These are phyloP conservation scores for Reticulascus tulasneorum DNA, from an alignment of 2,329 filamentous ascomycete species.

Conservation along the genomic window DNA sequence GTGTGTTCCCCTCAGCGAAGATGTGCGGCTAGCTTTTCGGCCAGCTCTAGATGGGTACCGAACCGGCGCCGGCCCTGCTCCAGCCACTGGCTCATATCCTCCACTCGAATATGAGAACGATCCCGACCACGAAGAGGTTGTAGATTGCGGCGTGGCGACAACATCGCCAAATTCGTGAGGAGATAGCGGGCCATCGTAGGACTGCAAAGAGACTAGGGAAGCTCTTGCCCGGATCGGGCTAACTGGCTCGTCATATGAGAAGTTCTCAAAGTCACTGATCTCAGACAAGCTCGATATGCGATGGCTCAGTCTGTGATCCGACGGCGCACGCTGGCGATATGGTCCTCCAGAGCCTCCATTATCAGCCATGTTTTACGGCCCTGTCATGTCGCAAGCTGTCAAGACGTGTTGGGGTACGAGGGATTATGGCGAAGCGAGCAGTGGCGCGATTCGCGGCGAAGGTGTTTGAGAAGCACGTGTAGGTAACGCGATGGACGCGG, in stretches of 20 bases:
- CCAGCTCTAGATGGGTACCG: conserved; percentile 19
- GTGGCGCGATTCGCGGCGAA: too few species aligned
- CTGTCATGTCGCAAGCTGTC: conserved; percentile 10
- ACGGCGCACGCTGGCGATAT: conserved; percentile 17
- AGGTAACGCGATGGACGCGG: too few species aligned
- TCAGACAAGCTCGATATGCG: conserved; percentile 29
- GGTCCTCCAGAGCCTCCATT: conserved; percentile 19
- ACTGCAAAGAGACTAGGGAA: conserved; percentile 36
- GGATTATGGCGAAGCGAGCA: too few species aligned
- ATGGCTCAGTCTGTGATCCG: conserved; percentile 20
- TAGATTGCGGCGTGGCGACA: not conserved
- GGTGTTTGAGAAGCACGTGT: too few species aligned
- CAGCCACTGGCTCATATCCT: conserved; percentile 19
- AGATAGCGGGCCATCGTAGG: conserved; percentile 16
- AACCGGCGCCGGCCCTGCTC: conserved; percentile 13
- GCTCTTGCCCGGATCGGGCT: conserved; percentile 27
- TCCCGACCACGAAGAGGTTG: conserved; percentile 20
- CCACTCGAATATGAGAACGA: conserved; percentile 22
- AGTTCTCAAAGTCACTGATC: conserved; percentile 22
- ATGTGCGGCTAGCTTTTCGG: conserved; percentile 21
- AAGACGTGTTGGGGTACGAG: too few species aligned
- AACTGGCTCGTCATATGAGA: conserved; percentile 20
- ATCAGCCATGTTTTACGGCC: conserved; percentile 8
- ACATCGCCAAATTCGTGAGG: conserved; percentile 3
- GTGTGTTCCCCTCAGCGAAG: conserved; percentile 18